These are phyloP conservation scores for Chrysophaeum taylorii DNA, from an alignment of 352 stramenopile genomes.

Conservation along the genomic window DNA sequence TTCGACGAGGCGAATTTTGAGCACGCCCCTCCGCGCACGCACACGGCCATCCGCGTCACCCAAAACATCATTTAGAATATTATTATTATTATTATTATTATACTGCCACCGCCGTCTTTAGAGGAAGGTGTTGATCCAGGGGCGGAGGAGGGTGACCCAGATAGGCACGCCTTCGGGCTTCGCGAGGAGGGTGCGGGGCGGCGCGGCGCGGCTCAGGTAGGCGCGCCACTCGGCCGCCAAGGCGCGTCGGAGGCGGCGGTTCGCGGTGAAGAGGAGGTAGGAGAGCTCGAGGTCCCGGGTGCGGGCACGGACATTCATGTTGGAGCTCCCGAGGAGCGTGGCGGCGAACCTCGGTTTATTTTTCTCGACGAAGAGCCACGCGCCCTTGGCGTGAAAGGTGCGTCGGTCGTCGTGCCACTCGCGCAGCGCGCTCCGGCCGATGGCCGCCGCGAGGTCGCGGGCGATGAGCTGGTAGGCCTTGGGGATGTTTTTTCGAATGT, in stretches of 20 bases:
- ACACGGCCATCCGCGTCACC: neutral
- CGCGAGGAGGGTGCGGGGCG: too few relatives aligned
- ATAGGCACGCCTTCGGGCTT: too few relatives aligned
- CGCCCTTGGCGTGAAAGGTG: slow-evolving; percentile 12
- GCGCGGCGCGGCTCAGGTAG: too few relatives aligned
- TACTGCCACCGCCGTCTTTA: too few relatives aligned
- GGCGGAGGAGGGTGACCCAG: too few relatives aligned
- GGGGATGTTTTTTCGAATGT: neutral
- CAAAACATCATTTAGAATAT: slow-evolving; percentile 6
- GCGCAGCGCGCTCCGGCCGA: neutral
- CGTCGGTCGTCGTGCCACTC: neutral
- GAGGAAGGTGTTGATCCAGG: too few relatives aligned
- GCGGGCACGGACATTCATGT: neutral
- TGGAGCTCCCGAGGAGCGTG: neutral
- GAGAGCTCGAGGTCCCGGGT: slow-evolving; percentile 8
- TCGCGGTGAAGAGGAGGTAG: neutral
- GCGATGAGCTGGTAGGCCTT: neutral
- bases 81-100: too few relatives aligned
- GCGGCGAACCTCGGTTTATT: neutral
- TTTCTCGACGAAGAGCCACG: neutral
- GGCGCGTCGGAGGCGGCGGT: too few relatives aligned
- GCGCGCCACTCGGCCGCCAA: too few relatives aligned
- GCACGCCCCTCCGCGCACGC: neutral
- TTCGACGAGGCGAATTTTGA: slow-evolving; percentile 9
- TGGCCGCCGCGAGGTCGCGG: neutral